These are phyloP conservation scores for Salix koriyanagi DNA, from an alignment of 345 rosid genomes.

Conservation along the genomic window DNA sequence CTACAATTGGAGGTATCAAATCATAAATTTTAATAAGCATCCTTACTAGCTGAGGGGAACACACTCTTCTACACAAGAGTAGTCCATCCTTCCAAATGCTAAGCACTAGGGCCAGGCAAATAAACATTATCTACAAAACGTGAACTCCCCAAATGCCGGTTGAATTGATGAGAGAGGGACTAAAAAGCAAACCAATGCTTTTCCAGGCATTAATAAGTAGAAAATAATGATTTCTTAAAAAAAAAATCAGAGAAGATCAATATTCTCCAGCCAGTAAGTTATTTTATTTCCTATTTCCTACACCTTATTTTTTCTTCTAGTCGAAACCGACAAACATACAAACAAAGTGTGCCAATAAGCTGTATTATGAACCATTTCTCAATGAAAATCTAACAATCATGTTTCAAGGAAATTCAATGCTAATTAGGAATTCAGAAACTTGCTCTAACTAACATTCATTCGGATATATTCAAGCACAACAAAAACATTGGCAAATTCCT, in stretches of 20 bases:
- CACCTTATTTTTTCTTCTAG: background rate
- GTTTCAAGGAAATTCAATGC: background rate
- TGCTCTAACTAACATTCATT: background rate
- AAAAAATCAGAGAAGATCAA: background rate
- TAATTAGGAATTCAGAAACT: background rate
- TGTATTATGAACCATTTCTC: background rate
- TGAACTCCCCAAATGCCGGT: background rate
- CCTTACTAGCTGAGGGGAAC: background rate
- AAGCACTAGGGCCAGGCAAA: background rate
- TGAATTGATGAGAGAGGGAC: background rate
- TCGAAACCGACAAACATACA: background rate
- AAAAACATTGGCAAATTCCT: background rate
- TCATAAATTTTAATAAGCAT: background rate
- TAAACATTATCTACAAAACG: too few relatives aligned
- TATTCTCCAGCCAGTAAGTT: background rate
- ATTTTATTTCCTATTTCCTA: background rate
- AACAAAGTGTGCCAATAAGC: background rate
- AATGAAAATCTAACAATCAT: background rate
- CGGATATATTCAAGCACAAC: background rate
- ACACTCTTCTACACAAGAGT: background rate
- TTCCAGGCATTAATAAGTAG: background rate
- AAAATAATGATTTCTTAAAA: background rate
- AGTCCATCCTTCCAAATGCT: background rate
- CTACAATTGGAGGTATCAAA: background rate
- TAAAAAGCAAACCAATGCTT: background rate